Conservation (phyloP, 306 rosid genomes). For the Rosa lucieae region DNA sequence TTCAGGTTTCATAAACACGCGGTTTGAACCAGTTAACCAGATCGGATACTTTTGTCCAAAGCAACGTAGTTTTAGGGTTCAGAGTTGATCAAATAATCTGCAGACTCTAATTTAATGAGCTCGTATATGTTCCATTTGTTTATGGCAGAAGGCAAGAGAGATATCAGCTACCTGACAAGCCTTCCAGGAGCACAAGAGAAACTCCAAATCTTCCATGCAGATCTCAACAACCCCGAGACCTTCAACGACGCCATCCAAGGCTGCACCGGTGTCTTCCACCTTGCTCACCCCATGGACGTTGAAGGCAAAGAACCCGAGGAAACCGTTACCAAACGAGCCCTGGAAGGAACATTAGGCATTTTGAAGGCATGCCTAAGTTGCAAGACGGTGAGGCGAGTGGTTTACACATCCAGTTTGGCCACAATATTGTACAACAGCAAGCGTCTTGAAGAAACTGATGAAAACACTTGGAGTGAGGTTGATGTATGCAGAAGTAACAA, state of each 20-base stretch:
- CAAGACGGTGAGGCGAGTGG: constrained; percentile 47
- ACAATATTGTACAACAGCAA: constrained; percentile 26
- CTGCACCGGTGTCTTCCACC: constrained; percentile 47
- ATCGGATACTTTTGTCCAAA: too few species aligned
- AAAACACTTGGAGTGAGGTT: constrained; percentile 49
- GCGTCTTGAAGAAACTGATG: constrained; percentile 36
- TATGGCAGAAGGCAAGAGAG: constrained; percentile 27
- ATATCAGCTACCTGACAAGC: constrained; percentile 44
- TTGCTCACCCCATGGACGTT: constrained; percentile 48
- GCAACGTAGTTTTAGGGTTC: not conserved
- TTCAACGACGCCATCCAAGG: constrained; percentile 42
- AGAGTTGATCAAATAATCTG: not conserved
- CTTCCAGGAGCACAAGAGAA: constrained; percentile 38
- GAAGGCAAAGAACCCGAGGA: constrained; percentile 42
- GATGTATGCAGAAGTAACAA: constrained; percentile 26
- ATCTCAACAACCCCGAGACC: constrained; percentile 36
- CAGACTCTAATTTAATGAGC: not conserved
- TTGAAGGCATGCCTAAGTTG: constrained; percentile 43
- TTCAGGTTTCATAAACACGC: not conserved
- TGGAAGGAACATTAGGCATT: constrained; percentile 56
- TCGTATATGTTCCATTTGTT: not conserved
- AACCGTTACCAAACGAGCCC: constrained; percentile 38
- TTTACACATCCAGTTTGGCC: constrained; percentile 55
- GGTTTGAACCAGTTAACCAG: too few species aligned
- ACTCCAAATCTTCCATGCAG: constrained; percentile 38